Evolutionary conservation across 169 alveolate species (phyloP).

Genomic region (Eimeria tenella): DNA sequence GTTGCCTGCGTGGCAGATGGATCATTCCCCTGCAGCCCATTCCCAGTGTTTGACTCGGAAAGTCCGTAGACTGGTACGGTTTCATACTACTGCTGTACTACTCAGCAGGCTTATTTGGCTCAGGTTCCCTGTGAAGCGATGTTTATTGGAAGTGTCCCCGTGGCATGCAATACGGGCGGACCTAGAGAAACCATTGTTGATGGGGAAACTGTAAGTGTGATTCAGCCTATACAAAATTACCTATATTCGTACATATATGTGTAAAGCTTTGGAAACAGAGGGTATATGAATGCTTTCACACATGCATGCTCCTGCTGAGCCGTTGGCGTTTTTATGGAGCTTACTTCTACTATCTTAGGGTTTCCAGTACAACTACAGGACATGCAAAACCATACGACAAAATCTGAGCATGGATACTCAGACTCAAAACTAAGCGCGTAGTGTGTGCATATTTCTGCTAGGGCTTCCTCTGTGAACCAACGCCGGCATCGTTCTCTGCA

Average conservation of each 20-base stretch:
- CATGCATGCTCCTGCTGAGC: neutral
- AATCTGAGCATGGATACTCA: neutral
- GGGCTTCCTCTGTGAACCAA: conserved; percentile 70
- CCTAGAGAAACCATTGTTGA: conserved; percentile 93
- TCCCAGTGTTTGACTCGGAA: neutral
- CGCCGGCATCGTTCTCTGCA: conserved; percentile 36
- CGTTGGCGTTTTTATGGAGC: no score
- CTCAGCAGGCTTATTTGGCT: neutral
- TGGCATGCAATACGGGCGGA: conserved; percentile 96
- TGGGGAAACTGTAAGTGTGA: conserved; percentile 87
- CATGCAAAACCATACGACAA: no score
- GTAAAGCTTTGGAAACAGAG: neutral
- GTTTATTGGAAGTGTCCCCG: conserved; percentile 89
- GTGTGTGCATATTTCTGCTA: neutral
- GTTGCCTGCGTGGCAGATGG: neutral
- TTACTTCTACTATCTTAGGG: no score
- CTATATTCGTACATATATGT: neutral
- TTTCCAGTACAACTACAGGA: no score
- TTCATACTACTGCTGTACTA: neutral
- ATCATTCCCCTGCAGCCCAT: neutral
- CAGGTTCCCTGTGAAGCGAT: conserved; percentile 81
- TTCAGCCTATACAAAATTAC: neutral
- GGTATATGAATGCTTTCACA: neutral
- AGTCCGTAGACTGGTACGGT: neutral
- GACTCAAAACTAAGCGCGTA: neutral